Conservation (phyloP, 1,284 basidiomycete species). For the Apiotrichum gracile region DNA sequence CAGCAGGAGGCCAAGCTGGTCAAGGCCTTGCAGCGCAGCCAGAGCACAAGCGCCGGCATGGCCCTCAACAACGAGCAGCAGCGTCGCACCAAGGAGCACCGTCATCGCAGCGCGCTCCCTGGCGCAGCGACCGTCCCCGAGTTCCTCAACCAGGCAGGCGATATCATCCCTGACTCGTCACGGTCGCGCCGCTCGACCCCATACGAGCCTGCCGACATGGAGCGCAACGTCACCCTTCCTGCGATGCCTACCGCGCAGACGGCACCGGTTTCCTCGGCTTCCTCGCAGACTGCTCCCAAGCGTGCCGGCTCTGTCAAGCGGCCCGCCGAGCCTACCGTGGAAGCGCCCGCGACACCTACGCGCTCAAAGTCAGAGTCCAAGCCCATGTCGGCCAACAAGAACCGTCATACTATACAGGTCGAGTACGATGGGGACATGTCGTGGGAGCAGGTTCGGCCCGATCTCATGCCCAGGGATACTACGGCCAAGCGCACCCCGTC, state of each 20-base stretch:
- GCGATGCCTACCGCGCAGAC: neutral
- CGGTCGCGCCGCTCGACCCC: neutral
- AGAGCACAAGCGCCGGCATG: constrained; percentile 23
- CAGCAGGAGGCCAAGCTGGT: constrained; percentile 36
- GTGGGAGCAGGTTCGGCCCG: constrained; percentile 15
- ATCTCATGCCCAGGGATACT: constrained; percentile 14
- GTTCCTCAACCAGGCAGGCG: constrained; percentile 31
- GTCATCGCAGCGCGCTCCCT: constrained; percentile 48
- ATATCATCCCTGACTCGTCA: neutral
- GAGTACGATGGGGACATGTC: constrained; percentile 60
- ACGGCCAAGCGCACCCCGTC: neutral
- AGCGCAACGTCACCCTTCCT: neutral
- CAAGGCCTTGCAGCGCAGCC: constrained; percentile 33
- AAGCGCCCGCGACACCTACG: constrained; percentile 2
- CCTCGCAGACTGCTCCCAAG: neutral
- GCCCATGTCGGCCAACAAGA: constrained; percentile 45
- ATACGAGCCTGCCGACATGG: neutral
- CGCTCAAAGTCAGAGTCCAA: constrained; percentile 13
- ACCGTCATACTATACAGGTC: constrained; percentile 83
- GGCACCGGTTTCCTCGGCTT: neutral
- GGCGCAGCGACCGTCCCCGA: constrained; percentile 43
- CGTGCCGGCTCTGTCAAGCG: neutral
- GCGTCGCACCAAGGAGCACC: constrained; percentile 25
- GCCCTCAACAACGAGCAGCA: constrained; percentile 23
- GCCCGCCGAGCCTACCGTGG: too few relatives aligned